phyloP scores from a whole-genome alignment of 768 basidiomycete species.

The Jaapia argillacea region DNA sequence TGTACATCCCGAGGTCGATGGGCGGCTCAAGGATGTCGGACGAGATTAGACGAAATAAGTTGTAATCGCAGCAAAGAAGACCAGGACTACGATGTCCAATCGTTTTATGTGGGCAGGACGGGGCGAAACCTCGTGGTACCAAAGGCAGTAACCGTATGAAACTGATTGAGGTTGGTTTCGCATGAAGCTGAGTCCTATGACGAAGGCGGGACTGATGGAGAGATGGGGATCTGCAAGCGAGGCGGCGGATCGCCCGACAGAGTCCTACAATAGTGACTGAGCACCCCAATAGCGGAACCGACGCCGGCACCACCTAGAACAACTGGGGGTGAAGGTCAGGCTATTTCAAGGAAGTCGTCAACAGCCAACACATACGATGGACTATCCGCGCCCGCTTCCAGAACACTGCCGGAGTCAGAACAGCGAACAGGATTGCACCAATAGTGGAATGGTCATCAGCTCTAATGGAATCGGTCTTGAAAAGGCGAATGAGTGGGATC shows the following conservation, averaged over 20 bases:
- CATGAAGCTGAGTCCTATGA: too few relatives aligned
- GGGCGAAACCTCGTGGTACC: too few relatives aligned
- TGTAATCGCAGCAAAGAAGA: too few relatives aligned
- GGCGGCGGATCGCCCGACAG: slow-evolving; percentile 45
- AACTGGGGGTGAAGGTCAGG: slow-evolving; percentile 27
- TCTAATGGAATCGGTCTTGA: slow-evolving; percentile 48
- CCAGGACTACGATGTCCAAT: too few relatives aligned
- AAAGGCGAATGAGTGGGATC: slow-evolving; percentile 2
- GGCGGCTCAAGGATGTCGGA: slow-evolving; percentile 23
- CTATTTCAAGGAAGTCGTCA: background rate
- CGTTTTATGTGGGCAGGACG: too few relatives aligned
- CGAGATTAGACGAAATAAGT: slow-evolving; percentile 20
- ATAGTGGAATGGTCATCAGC: slow-evolving; percentile 71
- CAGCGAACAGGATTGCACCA: slow-evolving; percentile 52
- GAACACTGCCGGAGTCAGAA: slow-evolving; percentile 58
- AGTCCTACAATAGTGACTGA: slow-evolving; percentile 44
- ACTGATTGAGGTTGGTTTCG: too few relatives aligned
- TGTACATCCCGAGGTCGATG: slow-evolving; percentile 24
- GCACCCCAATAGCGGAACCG: slow-evolving; percentile 49
- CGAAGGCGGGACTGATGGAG: too few relatives aligned
- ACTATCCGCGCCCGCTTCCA: slow-evolving; percentile 58
- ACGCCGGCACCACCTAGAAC: slow-evolving; percentile 64
- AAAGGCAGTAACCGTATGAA: too few relatives aligned
- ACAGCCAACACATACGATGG: slow-evolving; percentile 37
- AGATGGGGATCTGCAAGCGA: too few relatives aligned